Evolutionary conservation across 2,329 filamentous ascomycete genomes (phyloP).

Genomic region (Paracorniculantispora psalliotae): DNA sequence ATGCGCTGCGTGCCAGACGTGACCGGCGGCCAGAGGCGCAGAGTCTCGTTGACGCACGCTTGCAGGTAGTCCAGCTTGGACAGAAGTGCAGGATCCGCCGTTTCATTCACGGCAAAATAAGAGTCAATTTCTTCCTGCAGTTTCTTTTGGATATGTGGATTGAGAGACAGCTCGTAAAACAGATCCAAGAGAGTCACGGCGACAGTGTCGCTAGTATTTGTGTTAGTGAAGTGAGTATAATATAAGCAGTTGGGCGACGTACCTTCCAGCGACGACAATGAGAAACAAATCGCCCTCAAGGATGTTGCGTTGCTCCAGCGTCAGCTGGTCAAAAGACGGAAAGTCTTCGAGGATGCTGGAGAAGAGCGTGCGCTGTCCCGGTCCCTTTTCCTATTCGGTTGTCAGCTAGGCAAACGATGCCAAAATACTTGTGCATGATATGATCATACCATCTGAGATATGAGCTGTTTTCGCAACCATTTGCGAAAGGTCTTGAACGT

Average conservation of each 20-base stretch:
- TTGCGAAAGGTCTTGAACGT: not conserved
- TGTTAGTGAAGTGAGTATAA: too few relatives aligned
- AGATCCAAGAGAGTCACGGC: slow-evolving; percentile 28
- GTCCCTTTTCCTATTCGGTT: not conserved
- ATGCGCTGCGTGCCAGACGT: slow-evolving; percentile 29
- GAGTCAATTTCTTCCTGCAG: slow-evolving; percentile 33
- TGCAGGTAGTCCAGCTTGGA: slow-evolving; percentile 26
- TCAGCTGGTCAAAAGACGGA: slow-evolving; percentile 17
- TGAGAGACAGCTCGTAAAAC: slow-evolving; percentile 31
- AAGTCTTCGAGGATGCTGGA: slow-evolving; percentile 27
- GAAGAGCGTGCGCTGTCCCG: slow-evolving; percentile 20
- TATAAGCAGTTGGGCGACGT: too few relatives aligned
- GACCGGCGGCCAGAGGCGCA: slow-evolving; percentile 34
- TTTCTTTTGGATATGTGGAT: slow-evolving; percentile 33
- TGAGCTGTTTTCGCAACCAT: not conserved
- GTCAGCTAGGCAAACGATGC: not conserved
- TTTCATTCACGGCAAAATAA: slow-evolving; percentile 14
- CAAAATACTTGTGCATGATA: not conserved
- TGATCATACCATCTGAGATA: not conserved
- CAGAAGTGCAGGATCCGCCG: slow-evolving; percentile 18
- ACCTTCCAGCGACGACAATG: slow-evolving; percentile 30
- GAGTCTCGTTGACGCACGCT: slow-evolving; percentile 35
- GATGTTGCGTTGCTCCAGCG: slow-evolving; percentile 20
- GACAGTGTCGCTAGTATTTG: slow-evolving; percentile 28
- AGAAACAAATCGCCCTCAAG: slow-evolving; percentile 26